phyloP scores from a whole-genome alignment of 2,329 filamentous ascomycete species.

The Cytospora mali region DNA sequence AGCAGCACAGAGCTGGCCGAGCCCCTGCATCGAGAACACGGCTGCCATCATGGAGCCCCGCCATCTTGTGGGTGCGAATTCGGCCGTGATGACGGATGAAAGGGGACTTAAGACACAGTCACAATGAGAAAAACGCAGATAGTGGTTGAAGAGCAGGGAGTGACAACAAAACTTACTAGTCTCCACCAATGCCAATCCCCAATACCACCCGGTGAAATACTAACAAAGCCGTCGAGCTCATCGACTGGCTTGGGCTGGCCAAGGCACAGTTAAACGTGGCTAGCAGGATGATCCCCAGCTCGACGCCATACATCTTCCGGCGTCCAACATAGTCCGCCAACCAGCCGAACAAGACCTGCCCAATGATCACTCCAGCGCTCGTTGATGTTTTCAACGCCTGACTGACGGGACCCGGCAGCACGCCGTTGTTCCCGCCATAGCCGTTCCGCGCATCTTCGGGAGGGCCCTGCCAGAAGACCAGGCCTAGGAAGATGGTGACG shows the following conservation, averaged over 20 bases:
- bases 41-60: slow-evolving; percentile 81
- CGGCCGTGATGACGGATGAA: slow-evolving; percentile 78
- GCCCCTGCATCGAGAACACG: slow-evolving; percentile 83
- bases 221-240: slow-evolving; percentile 62
- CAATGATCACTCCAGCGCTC: slow-evolving; percentile 76
- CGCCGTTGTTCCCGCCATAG: slow-evolving; percentile 54
- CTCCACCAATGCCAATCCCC: slow-evolving; percentile 79
- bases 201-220: slow-evolving; percentile 79
- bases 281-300: slow-evolving; percentile 72
- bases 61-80: slow-evolving; percentile 82
- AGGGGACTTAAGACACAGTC: slow-evolving; percentile 51
- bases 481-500: slow-evolving; percentile 69
- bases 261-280: slow-evolving; percentile 70
- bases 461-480: slow-evolving; percentile 70
- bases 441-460: slow-evolving; percentile 44
- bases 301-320: slow-evolving; percentile 80
- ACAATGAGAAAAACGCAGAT: not conserved
- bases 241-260: slow-evolving; percentile 60
- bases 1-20: slow-evolving; percentile 75
- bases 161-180: slow-evolving; percentile 56
- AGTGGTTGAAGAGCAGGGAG: not conserved
- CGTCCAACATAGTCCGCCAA: slow-evolving; percentile 76
- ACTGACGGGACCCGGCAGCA: slow-evolving; percentile 65
- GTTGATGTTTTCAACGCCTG: slow-evolving; percentile 83
- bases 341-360: slow-evolving; percentile 77